Evolutionary conservation across 306 rosid species (phyloP).

Genomic region (Fragaria iinumae): DNA sequence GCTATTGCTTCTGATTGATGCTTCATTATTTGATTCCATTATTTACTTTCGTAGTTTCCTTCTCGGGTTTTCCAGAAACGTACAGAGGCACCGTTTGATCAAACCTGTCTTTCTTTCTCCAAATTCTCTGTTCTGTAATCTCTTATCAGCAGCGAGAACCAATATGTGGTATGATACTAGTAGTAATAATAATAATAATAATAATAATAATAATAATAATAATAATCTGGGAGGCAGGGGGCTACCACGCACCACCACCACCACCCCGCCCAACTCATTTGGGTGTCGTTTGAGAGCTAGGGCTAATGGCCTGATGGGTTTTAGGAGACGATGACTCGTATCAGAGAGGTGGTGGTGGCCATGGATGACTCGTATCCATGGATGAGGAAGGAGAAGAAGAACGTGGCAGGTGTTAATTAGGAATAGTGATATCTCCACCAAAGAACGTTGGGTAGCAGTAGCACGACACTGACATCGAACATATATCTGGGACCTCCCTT

Average conservation of each 20-base stretch:
- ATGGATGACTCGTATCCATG: neutral
- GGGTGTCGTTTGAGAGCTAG: no score
- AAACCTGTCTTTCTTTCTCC: neutral
- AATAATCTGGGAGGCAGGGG: no score
- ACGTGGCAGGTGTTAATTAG: neutral
- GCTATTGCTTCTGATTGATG: neutral
- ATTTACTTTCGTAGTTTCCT: neutral
- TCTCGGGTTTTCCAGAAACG: neutral
- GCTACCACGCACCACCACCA: no score
- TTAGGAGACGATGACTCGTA: no score
- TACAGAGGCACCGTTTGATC: no score
- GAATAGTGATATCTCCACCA: neutral
- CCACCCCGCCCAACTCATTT: no score
- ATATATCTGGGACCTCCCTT: neutral
- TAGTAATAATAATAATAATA: no score
- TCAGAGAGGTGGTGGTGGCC: neutral
- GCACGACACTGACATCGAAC: neutral
- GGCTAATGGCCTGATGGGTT: no score
- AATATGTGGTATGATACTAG: no score
- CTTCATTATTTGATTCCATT: neutral
- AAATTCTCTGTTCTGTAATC: neutral
- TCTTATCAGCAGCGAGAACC: neutral
- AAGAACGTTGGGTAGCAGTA: neutral
- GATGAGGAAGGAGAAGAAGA: neutral
- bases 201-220: no score